Conservation (phyloP, 768 basidiomycete species). For the Pleurotus platypus region DNA sequence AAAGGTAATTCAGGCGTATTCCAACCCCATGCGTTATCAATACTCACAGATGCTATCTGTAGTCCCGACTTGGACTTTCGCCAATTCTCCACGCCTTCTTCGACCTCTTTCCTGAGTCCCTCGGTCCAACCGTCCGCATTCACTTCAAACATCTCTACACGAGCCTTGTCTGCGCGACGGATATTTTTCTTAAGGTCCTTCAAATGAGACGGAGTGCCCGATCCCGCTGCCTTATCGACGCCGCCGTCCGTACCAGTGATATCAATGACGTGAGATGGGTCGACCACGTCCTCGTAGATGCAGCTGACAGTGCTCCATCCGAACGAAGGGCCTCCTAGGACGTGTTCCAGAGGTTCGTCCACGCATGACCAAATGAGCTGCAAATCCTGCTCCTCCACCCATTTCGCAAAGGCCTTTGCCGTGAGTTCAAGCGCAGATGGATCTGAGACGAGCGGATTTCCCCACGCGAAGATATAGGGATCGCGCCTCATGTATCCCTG, state of each 20-base stretch:
- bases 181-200: conserved; percentile 64
- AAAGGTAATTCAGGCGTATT: not conserved
- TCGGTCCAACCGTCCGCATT: conserved; percentile 33
- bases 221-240: conserved; percentile 25
- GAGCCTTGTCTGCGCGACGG: conserved; percentile 50
- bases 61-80: conserved; percentile 47
- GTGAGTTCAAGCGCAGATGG: conserved; percentile 29
- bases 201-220: conserved; percentile 30
- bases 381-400: conserved; percentile 38
- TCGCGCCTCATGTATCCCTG: conserved; percentile 55
- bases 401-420: conserved; percentile 40
- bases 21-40: not conserved
- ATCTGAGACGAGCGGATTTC: conserved; percentile 54
- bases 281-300: conserved; percentile 59
- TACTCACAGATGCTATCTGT: conserved; percentile 47
- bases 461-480: conserved; percentile 58
- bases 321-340: conserved; percentile 39
- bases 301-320: conserved; percentile 60
- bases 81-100: conserved; percentile 56
- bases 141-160: conserved; percentile 47
- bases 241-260: conserved; percentile 28
- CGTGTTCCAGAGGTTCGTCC: conserved; percentile 44
- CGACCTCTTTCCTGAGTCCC: conserved; percentile 41
- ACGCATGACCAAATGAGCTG: conserved; percentile 62
- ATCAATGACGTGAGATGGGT: conserved; percentile 42